phyloP scores from a whole-genome alignment of 352 stramenopile genomes.

The Phytophthora cajani region DNA sequence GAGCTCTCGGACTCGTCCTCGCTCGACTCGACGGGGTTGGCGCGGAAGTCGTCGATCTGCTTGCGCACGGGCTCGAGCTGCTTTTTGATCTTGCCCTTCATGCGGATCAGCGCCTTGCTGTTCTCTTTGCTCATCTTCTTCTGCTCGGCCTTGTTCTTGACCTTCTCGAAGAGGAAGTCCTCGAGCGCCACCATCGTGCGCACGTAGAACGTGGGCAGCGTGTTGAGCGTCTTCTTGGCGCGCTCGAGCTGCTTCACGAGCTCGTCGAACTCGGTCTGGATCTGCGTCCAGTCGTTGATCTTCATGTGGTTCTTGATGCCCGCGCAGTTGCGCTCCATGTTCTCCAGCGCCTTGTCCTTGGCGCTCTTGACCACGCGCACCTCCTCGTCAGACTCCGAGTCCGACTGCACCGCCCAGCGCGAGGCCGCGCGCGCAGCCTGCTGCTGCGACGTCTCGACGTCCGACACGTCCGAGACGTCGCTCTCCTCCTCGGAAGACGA shows the following conservation, averaged over 20 bases:
- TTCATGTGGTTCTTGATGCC: slow-evolving; percentile 93
- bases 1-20: slow-evolving; percentile 62
- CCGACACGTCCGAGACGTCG: slow-evolving; percentile 75
- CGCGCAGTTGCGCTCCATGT: slow-evolving; percentile 71
- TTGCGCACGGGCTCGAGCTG: slow-evolving; percentile 93
- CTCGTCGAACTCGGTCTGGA: slow-evolving; percentile 95
- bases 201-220: slow-evolving; percentile 93
- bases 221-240: slow-evolving; percentile 84
- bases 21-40: slow-evolving; percentile 87
- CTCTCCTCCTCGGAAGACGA: slow-evolving; percentile 85
- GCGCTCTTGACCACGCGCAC: slow-evolving; percentile 96
- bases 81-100: slow-evolving; percentile 98
- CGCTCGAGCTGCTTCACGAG: slow-evolving; percentile 93
- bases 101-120: slow-evolving; percentile 95
- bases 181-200: slow-evolving; percentile 94
- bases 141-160: slow-evolving; percentile 96
- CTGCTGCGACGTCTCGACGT: slow-evolving; percentile 79
- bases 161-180: slow-evolving; percentile 90
- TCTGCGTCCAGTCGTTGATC: slow-evolving; percentile 96
- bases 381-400: slow-evolving; percentile 87
- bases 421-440: slow-evolving; percentile 75
- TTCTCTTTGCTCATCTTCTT: slow-evolving; percentile 98
- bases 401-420: slow-evolving; percentile 83
- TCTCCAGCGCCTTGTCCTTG: slow-evolving; percentile 91
- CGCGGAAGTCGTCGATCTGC: slow-evolving; percentile 92